Base-by-base conservation (phyloP, 441 rosid species). In the Gossypium schwendimanii region DNA sequence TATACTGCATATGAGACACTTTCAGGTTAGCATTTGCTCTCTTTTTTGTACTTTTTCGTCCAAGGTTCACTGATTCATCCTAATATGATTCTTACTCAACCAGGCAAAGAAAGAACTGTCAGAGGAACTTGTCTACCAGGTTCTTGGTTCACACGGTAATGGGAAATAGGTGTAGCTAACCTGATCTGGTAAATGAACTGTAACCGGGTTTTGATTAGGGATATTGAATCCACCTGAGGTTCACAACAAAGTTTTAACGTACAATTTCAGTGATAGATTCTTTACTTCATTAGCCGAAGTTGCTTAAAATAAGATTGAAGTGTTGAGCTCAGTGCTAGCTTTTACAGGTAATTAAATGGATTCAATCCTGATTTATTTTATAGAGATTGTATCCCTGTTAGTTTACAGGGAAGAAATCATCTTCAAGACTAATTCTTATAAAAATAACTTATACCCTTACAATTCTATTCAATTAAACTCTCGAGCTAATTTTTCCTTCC, bases 1-100 rank as follows among this genome's bases (percentile, higher is more conserved):
- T 2, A 91, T 94, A 75, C 82, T 94, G 78, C 96, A 94, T 85
- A 94, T 94, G 99, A 87, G 99, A 74, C 89, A 92, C 82, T 94
- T 94, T 86, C 99, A 92, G 91, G 98, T 91, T 23, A 62, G 72
- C 63, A 62, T 18, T 49, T 12, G 1, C 58, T 6, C 20, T 4
- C 20, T 45, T 45, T 5, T 21, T 64, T 7, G 3, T n/a, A 33
- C 8, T 47, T 11, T 58, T 58, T 24, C 8, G 26, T 58, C 63
- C 39, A 5, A 21, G 20, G 9, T 21, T 21, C 11, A 10, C 49
- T 24, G 63, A 58, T 58, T 58, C 62, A 58, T 6, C 62, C 33
- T 18, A 11, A 23, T 23, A 21, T 39, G 20, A 62, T 39, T 63
- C 17, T 44, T 23, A 44, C 24, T 23, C 72, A 18, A 69, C 71